A percentile compares a stretch with the other conserved stretches of the same genome.
Evolutionary conservation across 2,329 filamentous ascomycete genomes (phyloP).

Genomic region (Reticulascus tulasneorum): DNA sequence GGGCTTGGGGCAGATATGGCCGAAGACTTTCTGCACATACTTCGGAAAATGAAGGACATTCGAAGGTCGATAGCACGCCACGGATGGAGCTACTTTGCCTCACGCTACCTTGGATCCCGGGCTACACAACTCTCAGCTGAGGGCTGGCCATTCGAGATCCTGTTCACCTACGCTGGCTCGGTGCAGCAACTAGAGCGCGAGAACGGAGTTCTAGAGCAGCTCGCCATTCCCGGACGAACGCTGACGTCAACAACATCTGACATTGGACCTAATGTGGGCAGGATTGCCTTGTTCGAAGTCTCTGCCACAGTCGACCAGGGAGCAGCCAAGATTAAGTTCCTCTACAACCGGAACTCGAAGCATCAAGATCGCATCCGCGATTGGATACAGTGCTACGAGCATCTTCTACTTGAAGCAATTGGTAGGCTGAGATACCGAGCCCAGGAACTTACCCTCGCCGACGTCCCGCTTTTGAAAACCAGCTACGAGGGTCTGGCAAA

Average conservation of each 20-base stretch:
- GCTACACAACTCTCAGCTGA: slow-evolving; percentile 24
- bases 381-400: slow-evolving; percentile 47
- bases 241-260: slow-evolving; percentile 36
- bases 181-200: slow-evolving; percentile 43
- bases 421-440: slow-evolving; percentile 34
- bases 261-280: slow-evolving; percentile 40
- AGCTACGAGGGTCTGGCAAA: slow-evolving; percentile 41
- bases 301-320: slow-evolving; percentile 43
- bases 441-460: slow-evolving; percentile 46
- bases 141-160: slow-evolving; percentile 51
- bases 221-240: slow-evolving; percentile 34
- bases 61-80: slow-evolving; percentile 39
- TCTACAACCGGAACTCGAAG: slow-evolving; percentile 37
- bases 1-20: slow-evolving; percentile 34
- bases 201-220: slow-evolving; percentile 46
- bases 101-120: slow-evolving; percentile 34
- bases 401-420: slow-evolving; percentile 40
- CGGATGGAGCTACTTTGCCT: slow-evolving; percentile 47
- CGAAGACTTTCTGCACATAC: slow-evolving; percentile 46
- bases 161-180: slow-evolving; percentile 53
- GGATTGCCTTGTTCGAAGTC: slow-evolving; percentile 48
- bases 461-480: slow-evolving; percentile 44
- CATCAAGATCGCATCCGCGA: slow-evolving; percentile 38
- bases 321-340: slow-evolving; percentile 39
- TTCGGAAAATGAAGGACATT: slow-evolving; percentile 51